phyloP scores from a whole-genome alignment of 2,329 filamentous ascomycete species.

The Volutella citrinella region DNA sequence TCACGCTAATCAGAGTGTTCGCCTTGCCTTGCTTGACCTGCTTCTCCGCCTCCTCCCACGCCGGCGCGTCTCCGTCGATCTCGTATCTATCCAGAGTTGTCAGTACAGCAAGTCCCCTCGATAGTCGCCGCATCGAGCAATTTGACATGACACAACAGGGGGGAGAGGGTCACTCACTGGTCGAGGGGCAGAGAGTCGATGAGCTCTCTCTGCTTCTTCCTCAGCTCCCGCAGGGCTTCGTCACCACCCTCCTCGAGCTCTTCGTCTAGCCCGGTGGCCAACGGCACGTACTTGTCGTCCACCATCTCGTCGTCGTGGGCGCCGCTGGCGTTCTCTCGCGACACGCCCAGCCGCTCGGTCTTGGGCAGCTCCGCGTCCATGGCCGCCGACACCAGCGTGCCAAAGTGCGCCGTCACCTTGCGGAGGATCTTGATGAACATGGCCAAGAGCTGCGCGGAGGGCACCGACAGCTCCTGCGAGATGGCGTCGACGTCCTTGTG shows the following conservation, averaged over 20 bases:
- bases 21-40: conserved; percentile 63
- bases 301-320: conserved; percentile 68
- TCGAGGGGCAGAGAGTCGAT: conserved; percentile 90
- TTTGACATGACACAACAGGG: background rate
- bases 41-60: conserved; percentile 71
- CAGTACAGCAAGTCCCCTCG: too few relatives aligned
- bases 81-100: conserved; percentile 59
- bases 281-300: conserved; percentile 64
- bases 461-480: conserved; percentile 73
- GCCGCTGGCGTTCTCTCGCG: conserved; percentile 55
- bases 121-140: conserved; percentile 2
- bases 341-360: conserved; percentile 55
- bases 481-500: conserved; percentile 81
- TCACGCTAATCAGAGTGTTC: conserved; percentile 73
- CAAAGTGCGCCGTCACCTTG: conserved; percentile 80
- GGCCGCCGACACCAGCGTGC: conserved; percentile 69
- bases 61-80: conserved; percentile 59
- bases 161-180: conserved; percentile 44
- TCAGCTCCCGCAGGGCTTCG: conserved; percentile 67
- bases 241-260: conserved; percentile 83
- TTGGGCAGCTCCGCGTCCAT: conserved; percentile 65
- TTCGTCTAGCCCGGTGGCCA: conserved; percentile 70
- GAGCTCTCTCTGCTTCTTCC: conserved; percentile 78
- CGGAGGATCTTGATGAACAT: conserved; percentile 97
- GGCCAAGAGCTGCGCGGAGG: conserved; percentile 76